Conservation (phyloP, 345 rosid species). For the Aquilaria malaccensis region DNA sequence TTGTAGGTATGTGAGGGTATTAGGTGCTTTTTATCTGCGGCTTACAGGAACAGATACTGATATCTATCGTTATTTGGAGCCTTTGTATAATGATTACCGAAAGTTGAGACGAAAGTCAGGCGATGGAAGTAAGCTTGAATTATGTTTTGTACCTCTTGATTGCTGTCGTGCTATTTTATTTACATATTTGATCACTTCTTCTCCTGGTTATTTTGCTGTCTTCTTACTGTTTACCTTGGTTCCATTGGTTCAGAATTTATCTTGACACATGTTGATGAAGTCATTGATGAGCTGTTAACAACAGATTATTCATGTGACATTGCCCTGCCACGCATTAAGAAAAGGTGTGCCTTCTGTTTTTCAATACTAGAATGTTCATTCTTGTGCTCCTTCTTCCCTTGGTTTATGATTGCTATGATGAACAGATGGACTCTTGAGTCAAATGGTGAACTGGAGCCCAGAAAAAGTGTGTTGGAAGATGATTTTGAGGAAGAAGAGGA, state of each 20-base stretch:
- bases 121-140: conserved; percentile 58
- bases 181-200: no score
- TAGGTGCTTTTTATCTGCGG: conserved; percentile 87
- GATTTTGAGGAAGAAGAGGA: conserved; percentile 98
- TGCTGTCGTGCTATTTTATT: no score
- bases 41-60: conserved; percentile 76
- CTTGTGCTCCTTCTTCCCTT: no score
- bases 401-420: no score
- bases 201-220: neutral
- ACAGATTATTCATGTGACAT: conserved; percentile 85
- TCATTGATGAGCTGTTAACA: conserved; percentile 78
- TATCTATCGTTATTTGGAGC: conserved; percentile 78
- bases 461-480: conserved; percentile 91
- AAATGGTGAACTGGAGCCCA: conserved; percentile 45
- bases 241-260: conserved; percentile 32
- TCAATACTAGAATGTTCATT: neutral
- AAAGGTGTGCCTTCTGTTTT: conserved; percentile 35
- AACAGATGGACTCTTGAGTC: conserved; percentile 58
- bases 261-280: conserved; percentile 79
- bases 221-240: neutral
- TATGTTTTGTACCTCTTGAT: neutral
- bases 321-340: conserved; percentile 84
- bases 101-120: conserved; percentile 55
- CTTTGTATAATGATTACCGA: conserved; percentile 78
- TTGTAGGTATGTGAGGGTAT: conserved; percentile 71